Conservation (phyloP, 805 yeast species). For the Candida nemodendra region DNA sequence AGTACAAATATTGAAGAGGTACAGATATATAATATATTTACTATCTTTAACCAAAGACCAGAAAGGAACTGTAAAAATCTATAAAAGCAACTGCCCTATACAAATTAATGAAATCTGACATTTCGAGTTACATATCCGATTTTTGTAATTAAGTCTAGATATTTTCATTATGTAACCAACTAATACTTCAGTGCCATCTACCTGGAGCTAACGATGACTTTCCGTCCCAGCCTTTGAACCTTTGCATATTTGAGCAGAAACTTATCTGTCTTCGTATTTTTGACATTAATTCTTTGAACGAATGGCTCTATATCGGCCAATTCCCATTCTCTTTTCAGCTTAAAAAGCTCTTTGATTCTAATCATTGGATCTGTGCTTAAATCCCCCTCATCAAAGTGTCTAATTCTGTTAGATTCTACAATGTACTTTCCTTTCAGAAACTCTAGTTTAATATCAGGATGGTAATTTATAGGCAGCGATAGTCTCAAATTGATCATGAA, state of each 20-base stretch:
- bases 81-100: too few relatives aligned
- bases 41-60: slow-evolving; percentile 28
- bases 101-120: too few relatives aligned
- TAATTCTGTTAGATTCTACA: slow-evolving; percentile 39
- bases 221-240: slow-evolving; percentile 46
- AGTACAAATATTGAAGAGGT: too few relatives aligned
- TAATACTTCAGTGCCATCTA: too few relatives aligned
- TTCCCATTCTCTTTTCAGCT: slow-evolving; percentile 57
- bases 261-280: slow-evolving; percentile 52
- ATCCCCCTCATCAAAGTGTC: slow-evolving; percentile 47
- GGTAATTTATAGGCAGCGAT: slow-evolving; percentile 55
- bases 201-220: slow-evolving; percentile 20
- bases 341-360: slow-evolving; percentile 54
- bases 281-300: slow-evolving; percentile 55
- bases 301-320: slow-evolving; percentile 63
- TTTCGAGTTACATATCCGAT: too few relatives aligned
- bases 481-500: slow-evolving; percentile 64
- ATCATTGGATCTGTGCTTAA: slow-evolving; percentile 49
- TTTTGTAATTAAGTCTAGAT: too few relatives aligned
- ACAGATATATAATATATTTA: too few relatives aligned
- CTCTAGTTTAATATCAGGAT: slow-evolving; percentile 53
- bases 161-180: slow-evolving; percentile 12
- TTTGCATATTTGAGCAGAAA: slow-evolving; percentile 64
- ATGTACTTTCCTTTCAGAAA: slow-evolving; percentile 28
- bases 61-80: too few relatives aligned